Percentiles rank a stretch among this genome's conserved stretches.
Evolutionary conservation across 768 basidiomycete species (phyloP).

Genomic region (Russula dissimulans): DNA sequence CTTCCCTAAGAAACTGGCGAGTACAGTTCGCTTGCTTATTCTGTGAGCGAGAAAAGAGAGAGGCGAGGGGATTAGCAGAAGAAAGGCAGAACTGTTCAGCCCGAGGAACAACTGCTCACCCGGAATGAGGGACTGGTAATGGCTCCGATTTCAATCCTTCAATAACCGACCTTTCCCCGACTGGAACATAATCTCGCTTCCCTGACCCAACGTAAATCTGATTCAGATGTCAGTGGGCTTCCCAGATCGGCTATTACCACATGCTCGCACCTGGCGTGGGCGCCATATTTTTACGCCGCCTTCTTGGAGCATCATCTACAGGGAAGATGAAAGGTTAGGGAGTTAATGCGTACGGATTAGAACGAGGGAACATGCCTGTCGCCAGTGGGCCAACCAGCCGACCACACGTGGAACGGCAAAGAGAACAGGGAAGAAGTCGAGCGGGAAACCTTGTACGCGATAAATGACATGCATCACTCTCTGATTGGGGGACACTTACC

Average conservation of each 20-base stretch:
- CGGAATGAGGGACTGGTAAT: constrained; percentile 58
- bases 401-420: constrained; percentile 90
- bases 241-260: background rate
- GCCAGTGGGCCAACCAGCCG: constrained; percentile 91
- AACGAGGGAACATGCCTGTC: constrained; percentile 45
- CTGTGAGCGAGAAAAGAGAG: constrained; percentile 25
- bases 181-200: constrained; percentile 65
- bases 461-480: constrained; percentile 1
- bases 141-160: constrained; percentile 52
- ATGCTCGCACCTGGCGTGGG: constrained; percentile 56
- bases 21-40: constrained; percentile 57
- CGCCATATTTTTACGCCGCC: constrained; percentile 93
- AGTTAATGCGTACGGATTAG: background rate
- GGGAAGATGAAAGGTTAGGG: background rate
- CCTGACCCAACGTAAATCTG: constrained; percentile 68
- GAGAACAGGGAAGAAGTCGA: constrained; percentile 90
- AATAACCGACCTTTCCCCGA: constrained; percentile 49
- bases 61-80: too few species aligned
- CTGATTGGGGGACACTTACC: constrained; percentile 36
- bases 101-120: constrained; percentile 38
- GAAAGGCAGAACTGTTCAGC: background rate
- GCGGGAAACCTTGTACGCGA: constrained; percentile 65
- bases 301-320: constrained; percentile 82
- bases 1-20: constrained; percentile 54
- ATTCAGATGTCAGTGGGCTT: background rate